A percentile compares a stretch with the other conserved stretches of the same genome.
phyloP scores from a whole-genome alignment of 441 rosid species.

The Populus hybrid region DNA sequence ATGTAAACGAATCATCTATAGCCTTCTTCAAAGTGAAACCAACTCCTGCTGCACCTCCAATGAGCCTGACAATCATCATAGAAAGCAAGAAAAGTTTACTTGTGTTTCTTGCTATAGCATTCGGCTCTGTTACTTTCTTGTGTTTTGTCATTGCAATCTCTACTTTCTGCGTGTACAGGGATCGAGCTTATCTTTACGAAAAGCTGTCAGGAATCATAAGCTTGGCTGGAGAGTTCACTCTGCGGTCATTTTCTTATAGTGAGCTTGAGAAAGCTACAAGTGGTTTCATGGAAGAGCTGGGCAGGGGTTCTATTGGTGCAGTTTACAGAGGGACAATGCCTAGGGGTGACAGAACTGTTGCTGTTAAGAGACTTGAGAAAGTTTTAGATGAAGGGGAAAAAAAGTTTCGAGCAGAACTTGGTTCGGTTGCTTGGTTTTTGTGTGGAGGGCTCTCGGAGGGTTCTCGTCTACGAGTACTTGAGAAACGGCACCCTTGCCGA shows the following conservation, averaged over 20 bases:
- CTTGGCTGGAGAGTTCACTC: conserved; percentile 12
- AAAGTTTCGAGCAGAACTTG: conserved; percentile 25
- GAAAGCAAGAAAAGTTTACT: conserved; percentile 1
- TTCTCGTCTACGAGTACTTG: conserved; percentile 38
- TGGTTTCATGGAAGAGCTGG: conserved; percentile 21
- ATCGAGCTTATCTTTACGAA: conserved; percentile 7
- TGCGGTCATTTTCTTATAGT: conserved; percentile 14
- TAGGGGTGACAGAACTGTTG: conserved; percentile 4
- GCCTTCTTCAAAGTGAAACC: conserved; percentile 2
- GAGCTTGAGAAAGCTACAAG: conserved; percentile 19
- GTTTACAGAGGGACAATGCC: conserved; percentile 21
- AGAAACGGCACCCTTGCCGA: conserved; percentile 18
- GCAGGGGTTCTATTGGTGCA: conserved; percentile 24
- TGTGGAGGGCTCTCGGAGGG: conserved; percentile 23
- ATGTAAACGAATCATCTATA: neutral
- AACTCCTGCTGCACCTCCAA: too few relatives aligned
- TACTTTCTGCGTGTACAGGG: conserved; percentile 13
- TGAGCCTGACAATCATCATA: neutral
- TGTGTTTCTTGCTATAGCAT: neutral
- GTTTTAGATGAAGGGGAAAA: conserved; percentile 20
- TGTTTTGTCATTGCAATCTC: conserved; percentile 18
- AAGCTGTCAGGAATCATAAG: conserved; percentile 12
- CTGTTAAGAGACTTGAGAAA: conserved; percentile 30
- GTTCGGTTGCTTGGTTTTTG: conserved; percentile 35
- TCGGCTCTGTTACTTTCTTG: conserved; percentile 10